Conservation (phyloP, 805 yeast species). For the Nakazawaea peltata region DNA sequence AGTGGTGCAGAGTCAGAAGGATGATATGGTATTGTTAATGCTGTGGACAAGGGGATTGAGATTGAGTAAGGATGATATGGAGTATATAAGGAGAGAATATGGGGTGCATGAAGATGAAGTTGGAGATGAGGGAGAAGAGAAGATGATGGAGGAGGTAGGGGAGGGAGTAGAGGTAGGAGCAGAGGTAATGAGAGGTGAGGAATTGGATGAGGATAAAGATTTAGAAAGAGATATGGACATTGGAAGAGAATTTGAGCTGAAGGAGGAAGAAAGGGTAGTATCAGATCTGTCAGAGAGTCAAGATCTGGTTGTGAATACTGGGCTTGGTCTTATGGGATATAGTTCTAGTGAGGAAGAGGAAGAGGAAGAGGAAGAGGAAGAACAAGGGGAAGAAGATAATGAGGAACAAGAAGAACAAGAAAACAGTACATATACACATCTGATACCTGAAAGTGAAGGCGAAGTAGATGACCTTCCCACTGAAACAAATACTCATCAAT, state of each 20-base stretch:
- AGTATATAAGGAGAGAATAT: background rate
- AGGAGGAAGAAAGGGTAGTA: background rate
- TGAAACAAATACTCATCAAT: too few species aligned
- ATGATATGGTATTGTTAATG: slow-evolving; percentile 21
- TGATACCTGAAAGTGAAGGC: too few species aligned
- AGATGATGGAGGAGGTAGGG: background rate
- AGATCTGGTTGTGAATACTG: too few species aligned
- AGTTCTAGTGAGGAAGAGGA: slow-evolving; percentile 1
- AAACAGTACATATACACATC: too few species aligned
- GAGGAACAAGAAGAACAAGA: slow-evolving; percentile 9
- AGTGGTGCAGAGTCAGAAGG: too few species aligned
- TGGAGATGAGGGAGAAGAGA: background rate
- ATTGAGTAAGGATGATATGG: background rate
- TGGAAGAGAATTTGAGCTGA: background rate
- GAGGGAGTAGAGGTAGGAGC: background rate
- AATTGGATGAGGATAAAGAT: too few species aligned
- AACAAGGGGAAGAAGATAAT: slow-evolving; percentile 8
- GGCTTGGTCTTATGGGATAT: background rate
- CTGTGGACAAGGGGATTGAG: slow-evolving; percentile 31
- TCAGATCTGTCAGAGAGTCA: background rate
- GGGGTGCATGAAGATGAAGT: background rate
- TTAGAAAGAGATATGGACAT: too few species aligned
- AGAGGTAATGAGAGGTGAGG: background rate
- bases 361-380: slow-evolving; percentile 11
- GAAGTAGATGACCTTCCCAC: too few species aligned